Conservation (phyloP, 371 early-diverging fungal species). For the Mucor indicus region DNA sequence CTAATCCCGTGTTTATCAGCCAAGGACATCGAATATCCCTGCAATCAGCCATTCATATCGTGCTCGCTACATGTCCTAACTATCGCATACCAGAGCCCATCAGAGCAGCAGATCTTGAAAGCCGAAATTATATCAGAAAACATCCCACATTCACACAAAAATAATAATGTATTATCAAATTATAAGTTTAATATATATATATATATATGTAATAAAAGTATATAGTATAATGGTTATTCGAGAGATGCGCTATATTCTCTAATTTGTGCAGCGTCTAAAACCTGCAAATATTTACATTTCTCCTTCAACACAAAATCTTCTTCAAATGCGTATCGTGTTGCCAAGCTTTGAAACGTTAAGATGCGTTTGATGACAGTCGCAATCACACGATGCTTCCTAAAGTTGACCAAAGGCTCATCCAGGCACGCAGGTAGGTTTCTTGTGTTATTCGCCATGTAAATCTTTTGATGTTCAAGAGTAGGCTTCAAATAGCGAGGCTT, state of each 20-base stretch:
- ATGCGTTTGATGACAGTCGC: constrained; percentile 66
- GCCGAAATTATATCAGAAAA: constrained; percentile 17
- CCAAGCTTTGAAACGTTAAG: constrained; percentile 56
- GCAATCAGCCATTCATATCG: constrained; percentile 64
- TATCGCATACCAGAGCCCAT: constrained; percentile 89
- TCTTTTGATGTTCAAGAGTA: constrained; percentile 21
- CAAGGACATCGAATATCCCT: constrained; percentile 76
- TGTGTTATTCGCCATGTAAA: constrained; percentile 21
- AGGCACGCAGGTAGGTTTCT: constrained; percentile 17
- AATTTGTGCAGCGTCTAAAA: constrained; percentile 33
- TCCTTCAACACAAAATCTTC: constrained; percentile 41
- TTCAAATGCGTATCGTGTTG: constrained; percentile 56
- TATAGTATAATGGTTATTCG: too few species aligned
- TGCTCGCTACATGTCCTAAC: constrained; percentile 52
- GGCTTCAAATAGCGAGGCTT: constrained; percentile 53
- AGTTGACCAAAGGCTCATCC: constrained; percentile 58
- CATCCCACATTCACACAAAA: too few species aligned
- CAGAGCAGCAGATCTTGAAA: constrained; percentile 70
- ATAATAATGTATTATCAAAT: too few species aligned
- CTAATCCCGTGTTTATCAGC: constrained; percentile 86
- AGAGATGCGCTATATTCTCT: constrained; percentile 32
- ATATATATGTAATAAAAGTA: too few species aligned
- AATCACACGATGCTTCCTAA: constrained; percentile 61
- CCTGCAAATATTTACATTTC: constrained; percentile 29
- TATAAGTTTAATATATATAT: too few species aligned